Percentiles rank a stretch among this genome's conserved stretches.
Conservation (phyloP, 75 land plant genomes). For the Pinus albicaulis region DNA sequence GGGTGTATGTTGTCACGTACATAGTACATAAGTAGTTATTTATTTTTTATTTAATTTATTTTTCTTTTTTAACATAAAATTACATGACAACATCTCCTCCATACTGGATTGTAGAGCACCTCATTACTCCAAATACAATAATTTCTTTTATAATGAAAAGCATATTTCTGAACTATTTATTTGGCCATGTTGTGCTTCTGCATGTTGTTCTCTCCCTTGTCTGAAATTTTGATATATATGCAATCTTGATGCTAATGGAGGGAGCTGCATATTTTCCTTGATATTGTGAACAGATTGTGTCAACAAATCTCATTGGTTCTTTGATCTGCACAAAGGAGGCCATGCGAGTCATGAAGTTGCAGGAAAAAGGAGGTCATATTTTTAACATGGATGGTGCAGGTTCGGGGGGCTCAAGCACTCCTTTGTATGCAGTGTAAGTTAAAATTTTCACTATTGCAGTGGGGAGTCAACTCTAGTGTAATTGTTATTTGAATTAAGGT, state of each 20-base stretch:
- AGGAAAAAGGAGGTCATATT: conserved; percentile 83
- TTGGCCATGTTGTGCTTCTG: no score
- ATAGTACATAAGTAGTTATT: no score
- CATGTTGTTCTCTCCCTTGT: background rate
- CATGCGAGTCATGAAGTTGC: conserved; percentile 70
- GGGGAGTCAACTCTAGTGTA: background rate
- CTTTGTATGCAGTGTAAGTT: conserved; percentile 98
- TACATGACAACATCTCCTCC: no score
- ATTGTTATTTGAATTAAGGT: background rate
- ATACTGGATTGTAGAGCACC: no score
- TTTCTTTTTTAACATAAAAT: no score
- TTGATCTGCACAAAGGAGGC: conserved; percentile 96
- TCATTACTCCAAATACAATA: no score
- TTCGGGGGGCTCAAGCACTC: conserved; percentile 97
- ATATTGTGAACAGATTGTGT: conserved; percentile 67
- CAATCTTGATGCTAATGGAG: background rate
- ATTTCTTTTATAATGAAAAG: no score
- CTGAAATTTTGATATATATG: background rate
- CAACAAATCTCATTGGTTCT: conserved; percentile 92
- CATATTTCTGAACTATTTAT: no score
- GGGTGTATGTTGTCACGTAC: no score
- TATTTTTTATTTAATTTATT: no score
- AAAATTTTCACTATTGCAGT: background rate
- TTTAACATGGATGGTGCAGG: conserved; percentile 99
- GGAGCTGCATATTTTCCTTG: conserved; percentile 6